Evolutionary conservation across 257 asterid genomes (phyloP).

Genomic region (Capsicum chinense): DNA sequence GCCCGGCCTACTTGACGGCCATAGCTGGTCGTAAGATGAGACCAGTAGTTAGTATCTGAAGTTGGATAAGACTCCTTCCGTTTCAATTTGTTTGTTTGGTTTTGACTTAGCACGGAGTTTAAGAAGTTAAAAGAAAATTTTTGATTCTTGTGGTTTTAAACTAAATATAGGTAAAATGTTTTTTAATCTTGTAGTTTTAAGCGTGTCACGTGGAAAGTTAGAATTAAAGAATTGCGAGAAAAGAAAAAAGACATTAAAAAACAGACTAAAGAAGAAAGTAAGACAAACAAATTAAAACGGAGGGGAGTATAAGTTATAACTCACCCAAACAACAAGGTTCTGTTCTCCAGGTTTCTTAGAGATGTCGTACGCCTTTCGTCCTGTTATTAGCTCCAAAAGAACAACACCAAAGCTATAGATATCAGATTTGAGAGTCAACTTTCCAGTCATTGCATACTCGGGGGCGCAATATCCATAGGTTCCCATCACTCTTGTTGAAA

Average conservation of each 20-base stretch:
- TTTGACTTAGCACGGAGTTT: no score
- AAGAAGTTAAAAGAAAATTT: no score
- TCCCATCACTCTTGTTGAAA: slow-evolving; percentile 95
- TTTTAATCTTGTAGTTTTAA: no score
- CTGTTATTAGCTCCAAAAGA: slow-evolving; percentile 81
- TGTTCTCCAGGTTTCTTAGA: slow-evolving; percentile 62
- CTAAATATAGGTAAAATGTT: no score
- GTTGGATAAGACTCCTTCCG: background rate
- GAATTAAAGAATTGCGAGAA: no score
- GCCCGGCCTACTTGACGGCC: no score
- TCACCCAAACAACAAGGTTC: slow-evolving; percentile 84
- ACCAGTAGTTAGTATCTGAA: background rate
- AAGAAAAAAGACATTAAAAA: no score
- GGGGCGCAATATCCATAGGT: slow-evolving; percentile 95
- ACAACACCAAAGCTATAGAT: slow-evolving; percentile 93
- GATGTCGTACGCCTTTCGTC: slow-evolving; percentile 73
- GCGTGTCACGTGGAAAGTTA: no score
- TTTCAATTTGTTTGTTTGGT: no score
- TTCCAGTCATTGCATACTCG: slow-evolving; percentile 87
- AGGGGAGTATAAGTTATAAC: slow-evolving; percentile 41
- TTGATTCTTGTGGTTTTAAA: no score
- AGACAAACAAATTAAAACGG: no score
- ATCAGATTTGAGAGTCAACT: slow-evolving; percentile 82
- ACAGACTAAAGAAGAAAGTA: no score
- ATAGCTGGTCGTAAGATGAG: background rate